Conservation (phyloP, 345 rosid genomes). For the Citrus sp. region DNA sequence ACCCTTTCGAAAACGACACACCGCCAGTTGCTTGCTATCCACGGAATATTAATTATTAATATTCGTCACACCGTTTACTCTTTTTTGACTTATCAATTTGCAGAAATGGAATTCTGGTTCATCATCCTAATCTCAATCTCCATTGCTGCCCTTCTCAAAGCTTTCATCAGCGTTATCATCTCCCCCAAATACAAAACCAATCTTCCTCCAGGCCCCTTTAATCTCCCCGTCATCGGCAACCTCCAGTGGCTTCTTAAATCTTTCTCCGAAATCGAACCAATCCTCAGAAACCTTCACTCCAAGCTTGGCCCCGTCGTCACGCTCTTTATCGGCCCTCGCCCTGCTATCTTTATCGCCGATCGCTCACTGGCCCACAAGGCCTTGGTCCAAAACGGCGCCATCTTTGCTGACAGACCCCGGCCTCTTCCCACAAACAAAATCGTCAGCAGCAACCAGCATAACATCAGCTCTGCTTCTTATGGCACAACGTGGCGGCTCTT, state of each 20-base stretch:
- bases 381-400: conserved; percentile 16
- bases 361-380: conserved; percentile 20
- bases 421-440: neutral
- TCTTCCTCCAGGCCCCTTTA: conserved; percentile 14
- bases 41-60: no score
- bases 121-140: conserved; percentile 1
- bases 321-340: conserved; percentile 6
- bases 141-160: neutral
- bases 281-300: neutral
- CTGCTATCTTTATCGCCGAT: conserved; percentile 13
- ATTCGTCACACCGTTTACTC: no score
- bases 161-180: neutral
- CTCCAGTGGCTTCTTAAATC: conserved; percentile 1
- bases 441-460: neutral
- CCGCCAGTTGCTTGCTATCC: no score
- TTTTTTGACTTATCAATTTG: neutral
- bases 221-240: conserved; percentile 13
- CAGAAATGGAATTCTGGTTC: conserved; percentile 7
- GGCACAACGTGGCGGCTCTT: neutral
- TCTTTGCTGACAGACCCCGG: conserved; percentile 14
- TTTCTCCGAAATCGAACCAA: neutral
- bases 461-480: conserved; percentile 6
- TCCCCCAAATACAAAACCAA: neutral
- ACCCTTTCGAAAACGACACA: no score
- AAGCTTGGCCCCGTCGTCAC: conserved; percentile 18